These are phyloP conservation scores for Collybiopsis confluens DNA, from an alignment of 768 basidiomycete species.

Conservation along the genomic window DNA sequence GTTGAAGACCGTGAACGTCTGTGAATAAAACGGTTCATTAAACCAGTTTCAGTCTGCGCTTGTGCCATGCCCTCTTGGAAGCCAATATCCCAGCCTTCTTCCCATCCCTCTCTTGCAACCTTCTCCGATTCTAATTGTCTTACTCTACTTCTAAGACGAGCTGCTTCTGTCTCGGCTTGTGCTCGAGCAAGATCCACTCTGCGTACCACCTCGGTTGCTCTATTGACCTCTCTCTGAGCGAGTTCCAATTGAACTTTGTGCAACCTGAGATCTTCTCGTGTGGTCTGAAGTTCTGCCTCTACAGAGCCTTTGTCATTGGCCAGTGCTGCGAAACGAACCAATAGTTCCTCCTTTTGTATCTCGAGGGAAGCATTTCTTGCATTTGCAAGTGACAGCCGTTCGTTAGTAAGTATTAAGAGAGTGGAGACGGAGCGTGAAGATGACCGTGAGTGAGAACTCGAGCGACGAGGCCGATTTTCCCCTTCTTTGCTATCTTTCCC, in stretches of 20 bases:
- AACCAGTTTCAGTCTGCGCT: not conserved
- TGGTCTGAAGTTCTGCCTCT: not conserved
- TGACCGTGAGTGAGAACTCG: constrained; percentile 3
- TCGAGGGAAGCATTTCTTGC: constrained; percentile 1
- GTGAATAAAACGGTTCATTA: not conserved
- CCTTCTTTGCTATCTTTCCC: not conserved
- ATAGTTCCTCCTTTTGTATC: not conserved
- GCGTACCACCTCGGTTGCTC: constrained; percentile 5
- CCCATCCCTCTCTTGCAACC: constrained; percentile 2
- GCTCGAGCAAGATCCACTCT: constrained; percentile 1
- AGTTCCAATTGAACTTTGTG: constrained; percentile 4
- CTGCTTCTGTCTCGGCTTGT: constrained; percentile 3
- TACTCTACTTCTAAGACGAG: not conserved
- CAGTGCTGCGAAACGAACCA: not conserved
- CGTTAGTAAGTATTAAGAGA: constrained; percentile 2
- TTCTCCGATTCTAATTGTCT: constrained; percentile 3
- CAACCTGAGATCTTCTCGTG: not conserved
- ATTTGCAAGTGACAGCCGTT: not conserved
- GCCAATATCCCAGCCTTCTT: constrained; percentile 8
- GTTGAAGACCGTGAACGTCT: not conserved
- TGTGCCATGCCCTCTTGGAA: constrained; percentile 4
- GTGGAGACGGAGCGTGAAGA: constrained; percentile 1
- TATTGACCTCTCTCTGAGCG: not conserved
- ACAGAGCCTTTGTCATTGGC: not conserved
- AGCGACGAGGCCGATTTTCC: constrained; percentile 2